Percentiles rank a stretch among this genome's conserved stretches.
Evolutionary conservation across 768 basidiomycete species (phyloP).

Genomic region (Tulasnella sp.): DNA sequence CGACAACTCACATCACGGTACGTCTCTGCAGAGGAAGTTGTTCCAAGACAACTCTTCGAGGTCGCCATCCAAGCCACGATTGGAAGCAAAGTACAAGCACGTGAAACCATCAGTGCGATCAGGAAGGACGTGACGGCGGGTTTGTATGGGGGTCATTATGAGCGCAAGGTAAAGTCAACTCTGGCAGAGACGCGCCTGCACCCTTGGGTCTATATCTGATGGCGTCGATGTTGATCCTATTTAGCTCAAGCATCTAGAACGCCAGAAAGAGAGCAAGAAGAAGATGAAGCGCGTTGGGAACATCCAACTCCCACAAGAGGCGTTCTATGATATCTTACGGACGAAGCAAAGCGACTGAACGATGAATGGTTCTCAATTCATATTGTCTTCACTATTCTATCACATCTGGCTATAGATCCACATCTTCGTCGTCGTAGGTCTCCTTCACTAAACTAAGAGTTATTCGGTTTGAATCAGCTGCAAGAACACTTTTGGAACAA

Average conservation of each 20-base stretch:
- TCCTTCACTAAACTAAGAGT: slow-evolving; percentile 68
- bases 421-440: slow-evolving; percentile 91
- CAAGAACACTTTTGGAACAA: background rate
- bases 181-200: background rate
- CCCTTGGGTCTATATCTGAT: background rate
- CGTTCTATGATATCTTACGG: slow-evolving; percentile 84
- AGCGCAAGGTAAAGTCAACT: slow-evolving; percentile 64
- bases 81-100: slow-evolving; percentile 76
- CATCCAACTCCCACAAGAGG: slow-evolving; percentile 88
- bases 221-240: background rate
- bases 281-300: slow-evolving; percentile 79
- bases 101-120: slow-evolving; percentile 76
- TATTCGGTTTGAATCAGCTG: slow-evolving; percentile 15
- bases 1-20: background rate
- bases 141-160: slow-evolving; percentile 87
- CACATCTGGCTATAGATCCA: slow-evolving; percentile 43
- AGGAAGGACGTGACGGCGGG: slow-evolving; percentile 91
- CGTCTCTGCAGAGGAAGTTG: slow-evolving; percentile 58
- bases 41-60: slow-evolving; percentile 87
- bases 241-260: slow-evolving; percentile 31
- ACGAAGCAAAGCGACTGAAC: slow-evolving; percentile 31
- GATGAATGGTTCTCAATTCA: background rate
- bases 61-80: slow-evolving; percentile 91
- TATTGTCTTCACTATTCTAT: background rate
- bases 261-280: slow-evolving; percentile 86